Evolutionary conservation across 495 filamentous ascomycete species (phyloP).

Genomic region (Tetracladium setigerum): DNA sequence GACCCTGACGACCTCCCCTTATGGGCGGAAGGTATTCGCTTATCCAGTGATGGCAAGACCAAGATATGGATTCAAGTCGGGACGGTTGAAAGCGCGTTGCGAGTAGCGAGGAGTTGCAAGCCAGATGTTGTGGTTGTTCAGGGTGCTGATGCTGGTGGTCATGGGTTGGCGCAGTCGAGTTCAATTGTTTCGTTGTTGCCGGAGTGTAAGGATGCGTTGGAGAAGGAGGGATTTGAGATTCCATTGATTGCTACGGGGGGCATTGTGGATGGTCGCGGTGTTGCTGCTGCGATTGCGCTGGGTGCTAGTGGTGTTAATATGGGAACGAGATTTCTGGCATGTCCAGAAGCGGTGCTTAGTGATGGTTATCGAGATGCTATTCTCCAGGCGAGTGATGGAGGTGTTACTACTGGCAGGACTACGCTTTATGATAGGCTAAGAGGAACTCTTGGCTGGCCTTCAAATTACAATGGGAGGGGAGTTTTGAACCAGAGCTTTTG

Average conservation of each 20-base stretch:
- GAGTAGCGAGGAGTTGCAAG: conserved; percentile 25
- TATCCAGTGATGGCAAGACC: conserved; percentile 32
- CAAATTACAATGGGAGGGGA: conserved; percentile 51
- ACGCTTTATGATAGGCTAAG: conserved; percentile 63
- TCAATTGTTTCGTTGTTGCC: conserved; percentile 22
- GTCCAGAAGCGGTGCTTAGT: conserved; percentile 46
- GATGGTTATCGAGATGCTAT: conserved; percentile 50
- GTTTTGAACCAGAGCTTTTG: conserved; percentile 53
- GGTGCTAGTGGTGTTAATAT: conserved; percentile 54
- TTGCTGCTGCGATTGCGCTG: conserved; percentile 49
- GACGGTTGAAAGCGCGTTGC: conserved; percentile 46
- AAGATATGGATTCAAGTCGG: conserved; percentile 65
- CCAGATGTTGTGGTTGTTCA: conserved; percentile 70
- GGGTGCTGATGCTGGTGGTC: conserved; percentile 65
- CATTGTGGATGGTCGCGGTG: conserved; percentile 51
- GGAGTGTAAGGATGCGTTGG: conserved; percentile 42
- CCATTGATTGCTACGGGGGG: conserved; percentile 61
- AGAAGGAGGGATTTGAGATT: conserved; percentile 24
- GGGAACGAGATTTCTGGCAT: conserved; percentile 57
- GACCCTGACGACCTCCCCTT: conserved; percentile 37
- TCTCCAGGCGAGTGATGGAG: conserved; percentile 53
- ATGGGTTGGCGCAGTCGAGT: conserved; percentile 48
- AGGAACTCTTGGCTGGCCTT: conserved; percentile 63
- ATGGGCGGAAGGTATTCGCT: conserved; percentile 48
- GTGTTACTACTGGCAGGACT: conserved; percentile 54